These are phyloP conservation scores for Seiridium cupressi DNA, from an alignment of 2,329 filamentous ascomycete species.

Conservation along the genomic window DNA sequence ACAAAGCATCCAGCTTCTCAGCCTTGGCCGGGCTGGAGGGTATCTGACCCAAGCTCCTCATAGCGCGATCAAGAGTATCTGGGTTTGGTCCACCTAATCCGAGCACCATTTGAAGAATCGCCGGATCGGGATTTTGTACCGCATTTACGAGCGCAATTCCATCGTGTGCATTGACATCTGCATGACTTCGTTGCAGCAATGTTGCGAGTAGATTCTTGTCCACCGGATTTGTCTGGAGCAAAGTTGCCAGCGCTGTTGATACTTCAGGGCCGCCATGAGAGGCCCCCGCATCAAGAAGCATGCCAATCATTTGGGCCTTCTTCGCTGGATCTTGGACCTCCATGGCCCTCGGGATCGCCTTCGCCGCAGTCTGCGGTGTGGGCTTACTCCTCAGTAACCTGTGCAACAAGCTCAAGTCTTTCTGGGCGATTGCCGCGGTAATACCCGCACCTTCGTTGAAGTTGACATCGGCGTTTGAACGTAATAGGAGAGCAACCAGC, in stretches of 20 bases:
- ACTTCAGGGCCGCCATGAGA: slow-evolving; percentile 40
- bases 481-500: slow-evolving; percentile 51
- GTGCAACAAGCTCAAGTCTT: slow-evolving; percentile 44
- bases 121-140: slow-evolving; percentile 42
- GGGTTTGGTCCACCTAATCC: slow-evolving; percentile 42
- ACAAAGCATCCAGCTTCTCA: slow-evolving; percentile 46
- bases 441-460: slow-evolving; percentile 51
- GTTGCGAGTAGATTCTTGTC: slow-evolving; percentile 49
- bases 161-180: slow-evolving; percentile 49
- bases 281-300: slow-evolving; percentile 46
- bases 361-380: slow-evolving; percentile 44
- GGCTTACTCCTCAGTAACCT: slow-evolving; percentile 43
- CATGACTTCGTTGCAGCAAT: slow-evolving; percentile 49
- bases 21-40: slow-evolving; percentile 45
- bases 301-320: slow-evolving; percentile 44
- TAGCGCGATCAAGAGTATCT: slow-evolving; percentile 39
- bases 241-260: slow-evolving; percentile 38
- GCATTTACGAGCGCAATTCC: slow-evolving; percentile 39
- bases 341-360: slow-evolving; percentile 49
- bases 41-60: slow-evolving; percentile 41
- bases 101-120: slow-evolving; percentile 47
- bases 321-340: slow-evolving; percentile 37
- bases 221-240: slow-evolving; percentile 41
- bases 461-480: slow-evolving; percentile 52
- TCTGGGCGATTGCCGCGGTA: slow-evolving; percentile 44